Base-by-base conservation (phyloP, 306 rosid species). In the Sechiopsis laciniata region DNA sequence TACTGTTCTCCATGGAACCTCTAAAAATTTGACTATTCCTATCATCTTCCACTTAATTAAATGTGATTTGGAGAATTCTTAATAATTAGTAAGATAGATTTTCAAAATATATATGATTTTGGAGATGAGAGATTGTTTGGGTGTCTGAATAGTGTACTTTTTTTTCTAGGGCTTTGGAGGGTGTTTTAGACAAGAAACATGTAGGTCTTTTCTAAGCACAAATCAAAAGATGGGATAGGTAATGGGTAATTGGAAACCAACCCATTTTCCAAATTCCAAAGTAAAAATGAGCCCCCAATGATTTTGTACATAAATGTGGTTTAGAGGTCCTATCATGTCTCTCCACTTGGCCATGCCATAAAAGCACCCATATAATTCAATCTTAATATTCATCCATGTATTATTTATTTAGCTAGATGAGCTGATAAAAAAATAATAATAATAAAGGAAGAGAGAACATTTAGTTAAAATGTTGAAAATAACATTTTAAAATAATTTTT, bases 281-380 rank as follows among this genome's bases (percentile, higher is more conserved):
- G 50, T 63, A 32, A 32, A 62, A 63, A 67, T 67, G 53, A 67
- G 73, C 19, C 37, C 70, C 73, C 32, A 67, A 46, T 67, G 13
- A 67, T 67, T 67, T 46, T 45, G 73, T 46, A 46, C 56, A 17
- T 14, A 16, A 29, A 1, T 66, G 72, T 66, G 54, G 73, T 46
- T 67, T 35, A 67, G 16, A 21, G 56, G 55, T 67, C 73, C 56
- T 67, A 10, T 67, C 73, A 19, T 67, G 73, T 67, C 56, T 67
- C 56, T 45, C 19, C 37, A 67, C 17, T 46, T 46, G 55, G 72
- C 12, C 17, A 45, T 20, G 72, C 37, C 56, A 67, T 55, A 67
- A 67, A 67, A 50, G 53, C 19, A 67, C n/a, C 56, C 37, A 67
- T 67, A 46, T 45, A 67, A 10, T 17, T 19, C 7, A 67, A 48